Evolutionary conservation across 2,329 filamentous ascomycete species (phyloP), one percentile per base, ranked within the genome.

Genomic region (Ophiocordyceps unilateralis): DNA sequence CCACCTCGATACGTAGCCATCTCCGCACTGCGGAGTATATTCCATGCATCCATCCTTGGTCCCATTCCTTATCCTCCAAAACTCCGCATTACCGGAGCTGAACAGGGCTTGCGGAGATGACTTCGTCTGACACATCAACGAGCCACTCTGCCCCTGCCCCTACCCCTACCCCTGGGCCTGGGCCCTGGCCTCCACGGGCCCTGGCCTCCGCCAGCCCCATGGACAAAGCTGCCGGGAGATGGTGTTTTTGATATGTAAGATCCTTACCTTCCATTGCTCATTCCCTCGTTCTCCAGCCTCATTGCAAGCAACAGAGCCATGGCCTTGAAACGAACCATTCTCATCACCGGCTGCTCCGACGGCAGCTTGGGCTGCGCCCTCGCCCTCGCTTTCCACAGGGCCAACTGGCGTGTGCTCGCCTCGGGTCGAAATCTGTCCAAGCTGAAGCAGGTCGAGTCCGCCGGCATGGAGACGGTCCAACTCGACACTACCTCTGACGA

Each of bases 281-380:
- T 17, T 30, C 12, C n/a, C 4, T 20, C 7, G n/a, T 10, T 14
- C 9, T 17, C 3, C 32, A 36, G 17, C 32, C 32, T 36, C n/a
- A n/a, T 17, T 19, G 24, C 17, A 36, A 11, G 14, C 17, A 36
- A 17, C n/a, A 19, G 19, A 36, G 17, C 37, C 10, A 39, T 39
- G 37, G 11, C 19, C 20, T 36, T n/a, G 4, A 36, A 36, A 19
- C 12, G 39, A 34, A 56, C 52, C 1, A 51, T 60, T 14, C 46
- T 62, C 5, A 49, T 62, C n/a, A 59, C 59, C 1, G 58, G 59
- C 44, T 61, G 59, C 46, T 59, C 56, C 1, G 55, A 58, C 11
- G 56, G 55, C 9, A 53, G 56, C 21, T 47, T 62, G 1, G 59
- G 59, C 2, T 51, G 51, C 1, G 51, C 53, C 0, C 48, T 62